A percentile compares a stretch with the other conserved stretches of the same genome.
These are phyloP conservation scores for Fusarium ramigenum DNA, from an alignment of 2,329 filamentous ascomycete species.

Conservation along the genomic window DNA sequence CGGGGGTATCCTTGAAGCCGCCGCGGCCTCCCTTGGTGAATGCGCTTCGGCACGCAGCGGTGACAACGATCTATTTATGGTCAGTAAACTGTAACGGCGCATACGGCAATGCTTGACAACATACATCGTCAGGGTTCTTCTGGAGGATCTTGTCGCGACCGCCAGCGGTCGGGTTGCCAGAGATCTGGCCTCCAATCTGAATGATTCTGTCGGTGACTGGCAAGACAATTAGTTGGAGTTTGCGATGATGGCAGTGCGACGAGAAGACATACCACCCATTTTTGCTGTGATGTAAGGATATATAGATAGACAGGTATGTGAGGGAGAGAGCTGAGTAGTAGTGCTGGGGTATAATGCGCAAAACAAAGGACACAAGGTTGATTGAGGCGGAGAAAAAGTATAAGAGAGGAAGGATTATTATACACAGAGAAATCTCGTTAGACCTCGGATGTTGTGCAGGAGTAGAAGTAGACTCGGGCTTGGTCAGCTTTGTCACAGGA, in stretches of 20 bases:
- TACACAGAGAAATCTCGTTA: slow-evolving; percentile 31
- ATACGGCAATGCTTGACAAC: slow-evolving; percentile 22
- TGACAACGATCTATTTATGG: slow-evolving; percentile 79
- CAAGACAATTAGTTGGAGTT: slow-evolving; percentile 14
- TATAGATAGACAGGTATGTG: background rate
- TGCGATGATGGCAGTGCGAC: background rate
- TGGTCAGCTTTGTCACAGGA: slow-evolving; percentile 27
- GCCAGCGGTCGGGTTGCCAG: slow-evolving; percentile 64
- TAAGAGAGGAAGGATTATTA: slow-evolving; percentile 16
- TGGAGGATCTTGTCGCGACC: slow-evolving; percentile 67
- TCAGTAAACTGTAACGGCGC: background rate
- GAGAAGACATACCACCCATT: slow-evolving; percentile 50
- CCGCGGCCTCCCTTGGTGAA: slow-evolving; percentile 95
- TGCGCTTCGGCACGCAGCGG: slow-evolving; percentile 88
- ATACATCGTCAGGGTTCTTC: slow-evolving; percentile 74
- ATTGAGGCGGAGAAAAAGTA: slow-evolving; percentile 4
- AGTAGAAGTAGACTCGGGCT: slow-evolving; percentile 33
- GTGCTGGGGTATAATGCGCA: slow-evolving; percentile 18
- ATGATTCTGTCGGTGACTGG: slow-evolving; percentile 67
- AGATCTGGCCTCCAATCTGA: slow-evolving; percentile 71
- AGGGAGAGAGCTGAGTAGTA: slow-evolving; percentile 2
- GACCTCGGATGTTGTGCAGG: slow-evolving; percentile 43
- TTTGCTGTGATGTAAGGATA: slow-evolving; percentile 31
- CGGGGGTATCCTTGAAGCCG: slow-evolving; percentile 92
- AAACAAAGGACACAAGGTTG: slow-evolving; percentile 3